Base-by-base conservation (phyloP, 2,329 filamentous ascomycete genomes). In the Cytospora schulzeri region DNA sequence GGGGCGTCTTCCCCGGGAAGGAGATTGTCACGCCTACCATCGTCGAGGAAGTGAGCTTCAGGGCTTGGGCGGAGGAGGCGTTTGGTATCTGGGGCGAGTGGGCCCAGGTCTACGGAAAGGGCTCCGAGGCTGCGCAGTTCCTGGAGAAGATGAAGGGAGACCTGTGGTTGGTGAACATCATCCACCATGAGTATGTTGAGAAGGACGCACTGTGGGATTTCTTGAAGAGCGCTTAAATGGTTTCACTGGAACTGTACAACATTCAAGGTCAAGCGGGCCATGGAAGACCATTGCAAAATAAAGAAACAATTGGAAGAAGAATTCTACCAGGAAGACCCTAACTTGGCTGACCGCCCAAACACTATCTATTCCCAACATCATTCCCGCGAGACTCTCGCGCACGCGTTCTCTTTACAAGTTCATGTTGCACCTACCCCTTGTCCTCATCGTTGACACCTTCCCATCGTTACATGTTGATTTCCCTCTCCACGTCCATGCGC, bases 21-120 rank as follows among this genome's bases (percentile, higher is more conserved):
- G 94, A 98, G 77, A 98, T 98, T 73, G 86, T 96, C 64, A 96
- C 93, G 26, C 94, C 94, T 3, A 98, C 94, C 1, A 98, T 98
- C 73, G 96, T 98, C 72, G 94, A 98, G 75, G 91, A 93, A 70
- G 92, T 97, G 59, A 95, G 91, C 74, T 98, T 98, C 83, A 85
- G 88, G 67, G 92, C 93, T 9, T 99, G 95, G 95, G 86, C 88
- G 64, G 95, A 98, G 74, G 95, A 99, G 81, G 94, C 95, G 1
- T 99, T 95, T 79, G 90, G 90, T 35, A 97, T 98, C 72, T 98
- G 94, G 91, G 85, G 83, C 51, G 95, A 98, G 80, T 99, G 95
- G 95, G 88, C 91, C 66, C 85, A 91, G 69, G 90, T 97, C 55
- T 66, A 97, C 76, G 87, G 87, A n/a, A 84, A 88, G 56, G 87